phyloP scores from a whole-genome alignment of 2,329 filamentous ascomycete genomes.

The Blastomyces parvus region DNA sequence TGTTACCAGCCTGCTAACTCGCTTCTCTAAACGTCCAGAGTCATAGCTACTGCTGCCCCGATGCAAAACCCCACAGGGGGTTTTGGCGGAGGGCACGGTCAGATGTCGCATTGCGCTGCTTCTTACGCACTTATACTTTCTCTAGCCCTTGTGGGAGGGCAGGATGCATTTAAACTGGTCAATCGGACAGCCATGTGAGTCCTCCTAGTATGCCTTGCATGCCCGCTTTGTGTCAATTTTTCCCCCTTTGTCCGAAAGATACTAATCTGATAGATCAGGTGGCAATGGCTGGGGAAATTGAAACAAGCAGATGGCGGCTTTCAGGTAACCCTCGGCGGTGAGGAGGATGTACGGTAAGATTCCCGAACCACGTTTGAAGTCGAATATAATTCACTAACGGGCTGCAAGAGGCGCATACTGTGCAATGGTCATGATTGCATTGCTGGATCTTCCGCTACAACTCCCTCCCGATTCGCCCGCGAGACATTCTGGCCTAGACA shows the following conservation, averaged over 20 bases:
- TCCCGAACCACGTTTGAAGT: constrained; percentile 5
- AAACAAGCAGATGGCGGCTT: constrained; percentile 90
- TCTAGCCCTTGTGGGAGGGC: constrained; percentile 66
- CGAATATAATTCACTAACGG: constrained; percentile 10
- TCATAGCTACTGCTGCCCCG: constrained; percentile 64
- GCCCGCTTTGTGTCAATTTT: neutral
- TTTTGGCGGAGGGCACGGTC: constrained; percentile 88
- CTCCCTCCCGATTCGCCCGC: constrained; percentile 65
- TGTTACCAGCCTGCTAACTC: constrained; percentile 9
- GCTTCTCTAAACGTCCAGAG: constrained; percentile 29
- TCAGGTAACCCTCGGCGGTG: constrained; percentile 71
- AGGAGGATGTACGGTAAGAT: constrained; percentile 78
- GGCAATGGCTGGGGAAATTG: constrained; percentile 77
- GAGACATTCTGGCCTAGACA: constrained; percentile 50
- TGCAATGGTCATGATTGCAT: constrained; percentile 70
- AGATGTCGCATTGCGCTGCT: constrained; percentile 77
- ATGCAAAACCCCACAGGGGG: constrained; percentile 78
- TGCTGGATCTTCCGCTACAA: constrained; percentile 73
- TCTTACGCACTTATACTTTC: constrained; percentile 78
- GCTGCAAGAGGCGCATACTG: constrained; percentile 77
- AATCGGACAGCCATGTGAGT: constrained; percentile 64
- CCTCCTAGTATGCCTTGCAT: constrained; percentile 6
- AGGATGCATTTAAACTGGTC: constrained; percentile 63
- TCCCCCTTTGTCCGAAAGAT: constrained; percentile 1
- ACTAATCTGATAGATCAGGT: constrained; percentile 36